Evolutionary conservation across 192 early-diverging fungal genomes (phyloP).

Genomic region (Coemansia sp.): DNA sequence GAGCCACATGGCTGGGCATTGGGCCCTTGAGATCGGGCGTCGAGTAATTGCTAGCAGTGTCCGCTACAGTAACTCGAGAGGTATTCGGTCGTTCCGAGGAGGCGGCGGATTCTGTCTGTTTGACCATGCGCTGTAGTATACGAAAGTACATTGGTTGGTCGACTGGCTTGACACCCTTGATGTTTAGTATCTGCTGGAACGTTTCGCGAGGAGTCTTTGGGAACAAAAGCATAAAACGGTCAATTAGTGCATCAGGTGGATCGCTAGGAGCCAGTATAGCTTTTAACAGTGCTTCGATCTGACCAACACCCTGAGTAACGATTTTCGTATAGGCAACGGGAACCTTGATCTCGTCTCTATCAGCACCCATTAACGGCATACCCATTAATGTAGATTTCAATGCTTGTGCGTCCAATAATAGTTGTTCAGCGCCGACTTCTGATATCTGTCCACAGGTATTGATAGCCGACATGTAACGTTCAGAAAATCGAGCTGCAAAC

Average conservation of each 20-base stretch:
- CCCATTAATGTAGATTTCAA: slow-evolving; percentile 82
- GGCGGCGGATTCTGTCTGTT: background rate
- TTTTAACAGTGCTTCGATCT: slow-evolving; percentile 89
- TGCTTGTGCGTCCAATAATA: slow-evolving; percentile 93
- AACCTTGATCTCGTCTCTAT: slow-evolving; percentile 28
- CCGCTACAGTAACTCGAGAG: background rate
- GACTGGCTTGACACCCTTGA: slow-evolving; percentile 75
- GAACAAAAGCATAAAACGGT: slow-evolving; percentile 89
- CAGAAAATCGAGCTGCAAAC: slow-evolving; percentile 83
- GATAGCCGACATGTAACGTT: slow-evolving; percentile 71
- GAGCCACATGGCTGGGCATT: slow-evolving; percentile 12
- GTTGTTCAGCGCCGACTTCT: slow-evolving; percentile 95
- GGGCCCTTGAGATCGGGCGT: slow-evolving; percentile 23
- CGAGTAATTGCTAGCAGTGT: slow-evolving; percentile 1
- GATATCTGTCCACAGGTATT: slow-evolving; percentile 80
- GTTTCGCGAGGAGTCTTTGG: slow-evolving; percentile 67
- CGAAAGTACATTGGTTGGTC: slow-evolving; percentile 62
- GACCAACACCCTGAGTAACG: slow-evolving; percentile 78
- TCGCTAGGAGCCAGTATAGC: slow-evolving; percentile 84
- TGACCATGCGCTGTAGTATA: slow-evolving; percentile 18
- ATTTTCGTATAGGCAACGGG: slow-evolving; percentile 78
- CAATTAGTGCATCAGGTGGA: slow-evolving; percentile 81
- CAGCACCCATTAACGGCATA: slow-evolving; percentile 69
- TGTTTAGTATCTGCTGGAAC: slow-evolving; percentile 81
- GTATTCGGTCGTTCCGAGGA: background rate